These are phyloP conservation scores for Populus ilicifolia DNA, from an alignment of 345 rosid species.

Conservation along the genomic window DNA sequence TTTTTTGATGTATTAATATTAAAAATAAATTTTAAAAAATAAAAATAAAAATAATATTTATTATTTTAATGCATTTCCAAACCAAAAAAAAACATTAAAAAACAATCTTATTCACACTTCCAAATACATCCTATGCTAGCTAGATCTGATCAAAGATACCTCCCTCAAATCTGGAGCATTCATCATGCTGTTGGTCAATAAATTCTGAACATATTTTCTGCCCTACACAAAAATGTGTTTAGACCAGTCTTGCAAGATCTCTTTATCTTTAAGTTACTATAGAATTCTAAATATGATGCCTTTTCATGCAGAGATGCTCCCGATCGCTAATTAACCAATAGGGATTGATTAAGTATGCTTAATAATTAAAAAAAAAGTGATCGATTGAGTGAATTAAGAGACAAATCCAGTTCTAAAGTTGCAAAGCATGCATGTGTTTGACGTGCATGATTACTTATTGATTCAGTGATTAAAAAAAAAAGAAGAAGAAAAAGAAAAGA, in stretches of 20 bases:
- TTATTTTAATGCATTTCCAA: no score
- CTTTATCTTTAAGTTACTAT: background rate
- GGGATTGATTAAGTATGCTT: background rate
- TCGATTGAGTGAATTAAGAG: background rate
- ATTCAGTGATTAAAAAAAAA: background rate
- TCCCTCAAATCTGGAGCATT: background rate
- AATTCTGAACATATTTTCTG: background rate
- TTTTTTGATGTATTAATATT: no score
- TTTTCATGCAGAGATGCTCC: background rate
- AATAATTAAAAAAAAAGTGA: background rate
- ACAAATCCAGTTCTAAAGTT: background rate
- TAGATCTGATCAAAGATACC: background rate
- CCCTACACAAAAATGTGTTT: background rate
- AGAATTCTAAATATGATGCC: background rate
- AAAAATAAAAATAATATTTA: no score
- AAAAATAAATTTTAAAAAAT: no score
- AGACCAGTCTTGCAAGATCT: background rate
- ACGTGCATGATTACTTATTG: constrained; percentile 7
- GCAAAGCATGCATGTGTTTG: constrained; percentile 7
- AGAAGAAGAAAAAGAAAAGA: no score
- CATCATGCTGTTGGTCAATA: background rate
- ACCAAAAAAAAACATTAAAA: no score
- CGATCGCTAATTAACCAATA: background rate
- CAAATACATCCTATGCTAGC: background rate
- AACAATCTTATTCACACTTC: no score